These are phyloP conservation scores for Xylaria digitata DNA, from an alignment of 2,329 filamentous ascomycete species.

Conservation along the genomic window DNA sequence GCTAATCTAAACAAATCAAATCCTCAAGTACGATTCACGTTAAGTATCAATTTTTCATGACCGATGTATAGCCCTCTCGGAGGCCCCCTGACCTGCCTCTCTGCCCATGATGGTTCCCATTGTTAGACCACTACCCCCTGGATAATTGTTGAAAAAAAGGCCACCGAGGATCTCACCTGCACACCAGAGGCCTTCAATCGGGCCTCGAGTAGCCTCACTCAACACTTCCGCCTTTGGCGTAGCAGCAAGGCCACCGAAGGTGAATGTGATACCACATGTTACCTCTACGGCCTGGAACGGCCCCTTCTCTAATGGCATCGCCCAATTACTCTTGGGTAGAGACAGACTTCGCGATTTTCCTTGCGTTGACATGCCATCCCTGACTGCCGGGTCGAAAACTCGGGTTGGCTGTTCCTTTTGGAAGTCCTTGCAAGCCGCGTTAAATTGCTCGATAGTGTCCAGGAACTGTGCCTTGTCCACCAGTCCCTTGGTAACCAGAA, in stretches of 20 bases:
- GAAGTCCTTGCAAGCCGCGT: conserved; percentile 64
- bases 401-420: conserved; percentile 56
- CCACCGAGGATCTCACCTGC: conserved; percentile 75
- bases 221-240: conserved; percentile 66
- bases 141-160: conserved; percentile 72
- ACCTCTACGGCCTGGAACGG: conserved; percentile 74
- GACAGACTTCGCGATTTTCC: conserved; percentile 57
- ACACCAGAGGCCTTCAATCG: conserved; percentile 68
- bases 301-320: conserved; percentile 64
- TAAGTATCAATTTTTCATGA: background rate
- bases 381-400: conserved; percentile 69
- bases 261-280: conserved; percentile 74
- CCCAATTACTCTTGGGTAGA: conserved; percentile 74
- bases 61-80: conserved; percentile 31
- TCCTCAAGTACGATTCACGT: background rate
- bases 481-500: conserved; percentile 61
- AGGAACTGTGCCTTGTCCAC: conserved; percentile 59
- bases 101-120: conserved; percentile 66
- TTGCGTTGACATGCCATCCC: conserved; percentile 71
- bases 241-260: conserved; percentile 72
- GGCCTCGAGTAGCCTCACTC: conserved; percentile 54
- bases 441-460: conserved; percentile 65
- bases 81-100: conserved; percentile 54
- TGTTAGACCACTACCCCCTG: conserved; percentile 71
- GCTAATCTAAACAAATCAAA: background rate